Conservation (phyloP, 495 filamentous ascomycete genomes). For the Extremus antarcticus region DNA sequence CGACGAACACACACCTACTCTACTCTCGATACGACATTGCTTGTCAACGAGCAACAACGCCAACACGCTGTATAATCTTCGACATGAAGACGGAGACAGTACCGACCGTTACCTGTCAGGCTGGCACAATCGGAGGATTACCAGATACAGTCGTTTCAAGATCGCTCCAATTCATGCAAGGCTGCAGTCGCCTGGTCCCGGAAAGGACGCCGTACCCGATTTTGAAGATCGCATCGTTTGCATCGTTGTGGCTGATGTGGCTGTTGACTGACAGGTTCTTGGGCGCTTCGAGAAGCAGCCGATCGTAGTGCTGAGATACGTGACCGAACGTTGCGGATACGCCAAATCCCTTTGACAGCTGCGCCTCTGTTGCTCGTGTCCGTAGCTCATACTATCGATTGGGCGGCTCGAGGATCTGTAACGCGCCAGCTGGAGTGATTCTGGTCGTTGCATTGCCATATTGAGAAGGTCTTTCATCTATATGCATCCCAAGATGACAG, state of each 20-base stretch:
- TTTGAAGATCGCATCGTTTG: slow-evolving; percentile 1
- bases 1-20: background rate
- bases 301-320: background rate
- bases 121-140: background rate
- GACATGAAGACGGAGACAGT: background rate
- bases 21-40: too few relatives aligned
- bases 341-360: background rate
- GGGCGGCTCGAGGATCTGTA: background rate
- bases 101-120: background rate
- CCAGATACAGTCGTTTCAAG: slow-evolving; percentile 6
- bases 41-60: too few relatives aligned
- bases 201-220: too few relatives aligned
- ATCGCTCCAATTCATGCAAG: slow-evolving; percentile 6
- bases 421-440: background rate
- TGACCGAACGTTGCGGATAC: background rate
- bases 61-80: too few relatives aligned
- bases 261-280: background rate
- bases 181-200: slow-evolving; percentile 9
- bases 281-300: background rate
- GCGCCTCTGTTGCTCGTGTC: background rate
- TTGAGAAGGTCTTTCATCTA: background rate
- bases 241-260: background rate
- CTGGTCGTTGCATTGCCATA: background rate
- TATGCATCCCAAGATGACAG: too few relatives aligned
- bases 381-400: background rate